phyloP scores from a whole-genome alignment of 371 early-diverging fungal genomes.

The Mortierella polycephala region DNA sequence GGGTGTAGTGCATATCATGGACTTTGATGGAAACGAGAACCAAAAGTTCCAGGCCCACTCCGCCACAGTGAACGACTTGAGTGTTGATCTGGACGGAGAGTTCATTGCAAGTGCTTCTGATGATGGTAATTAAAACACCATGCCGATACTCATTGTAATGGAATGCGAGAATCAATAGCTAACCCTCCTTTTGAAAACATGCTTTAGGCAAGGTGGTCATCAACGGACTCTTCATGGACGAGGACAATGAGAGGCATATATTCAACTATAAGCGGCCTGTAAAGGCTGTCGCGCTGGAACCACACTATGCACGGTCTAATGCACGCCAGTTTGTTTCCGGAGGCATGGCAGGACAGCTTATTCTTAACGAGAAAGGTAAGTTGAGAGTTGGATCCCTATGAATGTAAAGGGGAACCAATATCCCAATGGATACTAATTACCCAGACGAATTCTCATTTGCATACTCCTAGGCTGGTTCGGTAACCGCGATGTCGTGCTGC shows the following conservation, averaged over 20 bases:
- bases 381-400: background rate
- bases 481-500: constrained; percentile 77
- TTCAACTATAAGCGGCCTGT: constrained; percentile 89
- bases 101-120: constrained; percentile 92
- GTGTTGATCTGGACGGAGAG: constrained; percentile 87
- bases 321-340: constrained; percentile 89
- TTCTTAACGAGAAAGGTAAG: constrained; percentile 81
- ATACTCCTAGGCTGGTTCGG: constrained; percentile 62
- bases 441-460: background rate
- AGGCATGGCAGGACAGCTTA: constrained; percentile 89
- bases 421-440: background rate
- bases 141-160: background rate
- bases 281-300: constrained; percentile 90
- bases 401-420: background rate
- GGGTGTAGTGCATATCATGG: constrained; percentile 91
- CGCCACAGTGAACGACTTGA: constrained; percentile 87
- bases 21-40: constrained; percentile 90
- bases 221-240: constrained; percentile 74
- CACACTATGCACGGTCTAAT: constrained; percentile 76
- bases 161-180: too few relatives aligned
- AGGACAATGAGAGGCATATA: constrained; percentile 64
- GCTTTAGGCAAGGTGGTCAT: constrained; percentile 79
- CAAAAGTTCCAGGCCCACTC: constrained; percentile 81
- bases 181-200: constrained; percentile 13
- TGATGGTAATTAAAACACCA: constrained; percentile 76